Conservation (phyloP, 2,329 filamentous ascomycete genomes). For the Neophaeococcomyces aloes region DNA sequence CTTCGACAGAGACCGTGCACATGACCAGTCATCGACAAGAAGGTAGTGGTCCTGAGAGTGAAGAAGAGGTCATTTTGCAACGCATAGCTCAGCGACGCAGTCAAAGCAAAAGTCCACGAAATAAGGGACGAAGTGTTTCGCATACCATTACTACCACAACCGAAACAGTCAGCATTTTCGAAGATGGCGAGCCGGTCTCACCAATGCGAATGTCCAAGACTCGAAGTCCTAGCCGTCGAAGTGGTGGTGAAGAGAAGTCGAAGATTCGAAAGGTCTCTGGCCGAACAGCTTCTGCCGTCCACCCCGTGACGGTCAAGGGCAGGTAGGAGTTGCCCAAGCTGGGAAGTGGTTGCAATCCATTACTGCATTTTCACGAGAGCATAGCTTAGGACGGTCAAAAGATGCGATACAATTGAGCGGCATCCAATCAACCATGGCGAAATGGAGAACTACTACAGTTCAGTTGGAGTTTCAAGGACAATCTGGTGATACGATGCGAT, state of each 20-base stretch:
- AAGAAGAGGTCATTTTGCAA: slow-evolving; percentile 73
- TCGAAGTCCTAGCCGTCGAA: slow-evolving; percentile 18
- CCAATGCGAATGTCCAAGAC: slow-evolving; percentile 19
- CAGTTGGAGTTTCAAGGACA: too few relatives aligned
- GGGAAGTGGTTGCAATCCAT: slow-evolving; percentile 1
- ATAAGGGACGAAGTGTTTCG: slow-evolving; percentile 22
- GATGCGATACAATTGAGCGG: too few relatives aligned
- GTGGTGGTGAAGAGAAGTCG: slow-evolving; percentile 21
- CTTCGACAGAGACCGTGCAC: slow-evolving; percentile 47
- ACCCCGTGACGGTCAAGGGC: background rate
- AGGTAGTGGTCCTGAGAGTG: slow-evolving; percentile 53
- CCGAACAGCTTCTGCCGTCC: slow-evolving; percentile 33
- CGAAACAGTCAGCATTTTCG: slow-evolving; percentile 20
- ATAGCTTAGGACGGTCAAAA: too few relatives aligned
- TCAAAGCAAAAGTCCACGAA: slow-evolving; percentile 16
- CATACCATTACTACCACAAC: slow-evolving; percentile 23
- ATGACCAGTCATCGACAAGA: slow-evolving; percentile 48
- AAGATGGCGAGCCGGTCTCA: slow-evolving; percentile 19
- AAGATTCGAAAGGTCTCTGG: slow-evolving; percentile 37
- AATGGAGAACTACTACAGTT: too few relatives aligned
- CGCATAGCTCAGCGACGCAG: slow-evolving; percentile 52
- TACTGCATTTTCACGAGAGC: too few relatives aligned
- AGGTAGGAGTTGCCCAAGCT: slow-evolving; percentile 1
- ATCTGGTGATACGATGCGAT: too few relatives aligned
- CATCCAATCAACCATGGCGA: too few relatives aligned